These are phyloP conservation scores for Coemansia sp. DNA, from an alignment of 192 early-diverging fungal species.

Conservation along the genomic window DNA sequence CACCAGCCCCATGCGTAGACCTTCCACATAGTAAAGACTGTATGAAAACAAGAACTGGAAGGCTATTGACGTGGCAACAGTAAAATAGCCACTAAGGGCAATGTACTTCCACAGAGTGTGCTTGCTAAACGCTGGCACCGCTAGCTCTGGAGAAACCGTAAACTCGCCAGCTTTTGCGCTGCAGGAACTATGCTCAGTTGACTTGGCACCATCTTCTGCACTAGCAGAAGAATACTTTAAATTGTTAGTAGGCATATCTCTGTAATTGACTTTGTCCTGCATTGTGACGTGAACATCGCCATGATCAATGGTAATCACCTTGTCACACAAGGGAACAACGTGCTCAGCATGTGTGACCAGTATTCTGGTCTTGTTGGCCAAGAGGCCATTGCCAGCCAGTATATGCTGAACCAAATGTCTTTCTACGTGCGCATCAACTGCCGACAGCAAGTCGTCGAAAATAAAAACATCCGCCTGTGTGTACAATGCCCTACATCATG, in stretches of 20 bases:
- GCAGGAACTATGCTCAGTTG: no score
- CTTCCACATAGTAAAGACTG: constrained; percentile 8
- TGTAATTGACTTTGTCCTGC: background rate
- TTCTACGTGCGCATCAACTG: constrained; percentile 31
- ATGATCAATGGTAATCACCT: constrained; percentile 11
- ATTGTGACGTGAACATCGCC: background rate
- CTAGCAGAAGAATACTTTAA: background rate
- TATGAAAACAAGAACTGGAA: constrained; percentile 9
- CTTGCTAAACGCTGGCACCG: background rate
- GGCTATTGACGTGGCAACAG: background rate
- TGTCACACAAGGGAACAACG: constrained; percentile 28
- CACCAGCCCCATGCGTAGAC: constrained; percentile 8
- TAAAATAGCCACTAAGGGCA: background rate
- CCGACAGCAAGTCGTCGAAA: constrained; percentile 30
- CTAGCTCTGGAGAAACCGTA: constrained; percentile 6
- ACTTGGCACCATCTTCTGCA: background rate
- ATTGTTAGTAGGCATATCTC: background rate
- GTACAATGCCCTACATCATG: constrained; percentile 62
- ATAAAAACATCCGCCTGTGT: constrained; percentile 54
- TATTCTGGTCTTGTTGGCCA: constrained; percentile 24
- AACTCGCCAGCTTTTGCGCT: background rate
- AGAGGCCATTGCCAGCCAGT: constrained; percentile 17
- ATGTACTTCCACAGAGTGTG: constrained; percentile 2
- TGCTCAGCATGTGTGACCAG: constrained; percentile 43
- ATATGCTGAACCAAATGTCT: constrained; percentile 27